Evolutionary conservation across 169 alveolate genomes (phyloP), one percentile per base, ranked within the genome.

Genomic region (Plasmodium cynomolgi): DNA sequence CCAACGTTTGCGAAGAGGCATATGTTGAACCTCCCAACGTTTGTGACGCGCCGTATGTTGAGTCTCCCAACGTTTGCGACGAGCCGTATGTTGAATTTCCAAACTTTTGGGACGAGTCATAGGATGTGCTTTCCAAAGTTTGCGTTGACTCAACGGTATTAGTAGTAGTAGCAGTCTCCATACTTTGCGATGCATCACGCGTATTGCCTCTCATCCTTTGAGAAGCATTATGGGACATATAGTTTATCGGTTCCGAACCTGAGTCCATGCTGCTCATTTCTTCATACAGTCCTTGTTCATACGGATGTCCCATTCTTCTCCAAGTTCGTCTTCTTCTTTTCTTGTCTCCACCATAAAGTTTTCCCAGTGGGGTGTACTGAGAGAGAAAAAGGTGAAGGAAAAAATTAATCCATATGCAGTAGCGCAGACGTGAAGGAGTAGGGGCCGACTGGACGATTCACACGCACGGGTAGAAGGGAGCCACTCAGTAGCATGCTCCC

Each of bases 311-410:
- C 44, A 75, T 75, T 6, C 20, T 8, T 26, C 1, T 4, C 83
- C 83, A 75, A 23, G 44, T 5, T 75, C 39, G 15, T 75, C 83
- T 2, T 75, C 31, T 29, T 75, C 39, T 75, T 75, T 8, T 75
- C 83, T n/a, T 73, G 29, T 44, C 58, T 0, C 31, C 20, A 5
- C 44, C 26, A 29, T n/a, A n/a, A 0, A 20, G 50, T 13, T 17
- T 1, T 75, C 83, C 83, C 11, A 75, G 39, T 1, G 83, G 83
- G 83, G 83, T 29, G 20, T 7, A 75, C 83, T 75, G 5, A 75
- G 3, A 75, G 17, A 33, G 5, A 1, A 47, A 29, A 29, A 29
- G n/a, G 44, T 0, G 34, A 31, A 13, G n/a, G 44, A 29, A 23
- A 31, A 44, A 31, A 31, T 26, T 75, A 31, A 33, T n/a, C 3